Conservation (phyloP, 1,284 basidiomycete species). For the Schizophyllum commune region DNA sequence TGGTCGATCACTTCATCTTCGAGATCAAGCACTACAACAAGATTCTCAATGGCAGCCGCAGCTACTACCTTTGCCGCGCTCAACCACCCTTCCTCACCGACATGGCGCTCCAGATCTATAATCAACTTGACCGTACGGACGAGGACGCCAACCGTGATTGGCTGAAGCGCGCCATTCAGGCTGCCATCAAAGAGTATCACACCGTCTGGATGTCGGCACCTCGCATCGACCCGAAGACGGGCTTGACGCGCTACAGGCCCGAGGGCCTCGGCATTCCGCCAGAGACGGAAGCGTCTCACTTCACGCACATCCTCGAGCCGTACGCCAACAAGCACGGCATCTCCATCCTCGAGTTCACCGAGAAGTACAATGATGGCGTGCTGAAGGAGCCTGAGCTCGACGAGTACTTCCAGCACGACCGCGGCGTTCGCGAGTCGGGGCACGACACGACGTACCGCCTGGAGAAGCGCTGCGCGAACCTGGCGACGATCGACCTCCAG, state of each 20-base stretch:
- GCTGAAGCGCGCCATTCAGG: constrained; percentile 92
- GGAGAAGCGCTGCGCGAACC: constrained; percentile 93
- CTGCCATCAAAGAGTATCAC: constrained; percentile 98
- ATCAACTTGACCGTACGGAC: constrained; percentile 85
- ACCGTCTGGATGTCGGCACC: constrained; percentile 94
- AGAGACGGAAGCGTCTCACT: constrained; percentile 97
- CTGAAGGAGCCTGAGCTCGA: constrained; percentile 87
- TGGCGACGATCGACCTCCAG: constrained; percentile 95
- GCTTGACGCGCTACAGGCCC: constrained; percentile 89
- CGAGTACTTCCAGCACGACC: constrained; percentile 97
- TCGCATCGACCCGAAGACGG: constrained; percentile 87
- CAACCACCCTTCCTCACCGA: constrained; percentile 99
- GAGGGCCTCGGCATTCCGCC: constrained; percentile 95
- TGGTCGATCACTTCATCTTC: constrained; percentile 98
- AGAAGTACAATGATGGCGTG: constrained; percentile 85
- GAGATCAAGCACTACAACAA: constrained; percentile 98
- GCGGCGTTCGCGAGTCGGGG: constrained; percentile 88
- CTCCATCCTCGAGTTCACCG: constrained; percentile 96
- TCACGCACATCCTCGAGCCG: constrained; percentile 94
- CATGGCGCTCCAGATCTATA: constrained; percentile 96
- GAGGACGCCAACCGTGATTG: constrained; percentile 79
- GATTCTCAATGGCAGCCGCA: constrained; percentile 71
- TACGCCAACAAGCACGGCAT: constrained; percentile 90
- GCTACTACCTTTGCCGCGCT: constrained; percentile 90
- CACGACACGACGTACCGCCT: constrained; percentile 98